Conservation (phyloP, 1,139 yeast genomes). For the Kodamaea sp. region DNA sequence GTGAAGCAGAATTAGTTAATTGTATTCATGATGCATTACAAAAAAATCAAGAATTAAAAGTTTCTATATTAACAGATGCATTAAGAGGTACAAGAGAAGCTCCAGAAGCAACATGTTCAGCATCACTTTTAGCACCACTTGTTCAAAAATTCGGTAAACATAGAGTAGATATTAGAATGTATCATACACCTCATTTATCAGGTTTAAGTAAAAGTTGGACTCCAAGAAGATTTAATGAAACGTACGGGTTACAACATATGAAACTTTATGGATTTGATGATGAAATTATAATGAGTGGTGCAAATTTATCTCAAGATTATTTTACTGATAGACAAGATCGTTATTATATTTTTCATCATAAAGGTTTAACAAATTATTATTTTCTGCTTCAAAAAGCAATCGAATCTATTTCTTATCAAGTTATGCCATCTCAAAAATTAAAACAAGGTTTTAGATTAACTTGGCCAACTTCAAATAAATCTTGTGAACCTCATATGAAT, state of each 20-base stretch:
- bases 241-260: constrained; percentile 95
- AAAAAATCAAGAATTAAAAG: constrained; percentile 56
- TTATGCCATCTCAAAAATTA: constrained; percentile 41
- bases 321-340: constrained; percentile 96
- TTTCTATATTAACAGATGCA: constrained; percentile 79
- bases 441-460: constrained; percentile 51
- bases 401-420: constrained; percentile 64
- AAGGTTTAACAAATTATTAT: constrained; percentile 66
- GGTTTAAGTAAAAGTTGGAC: constrained; percentile 63
- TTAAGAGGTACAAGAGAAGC: constrained; percentile 92
- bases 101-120: constrained; percentile 67
- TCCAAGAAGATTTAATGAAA: constrained; percentile 87
- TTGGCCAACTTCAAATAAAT: constrained; percentile 76
- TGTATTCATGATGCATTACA: constrained; percentile 57
- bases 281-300: constrained; percentile 85
- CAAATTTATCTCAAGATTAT: constrained; percentile 85
- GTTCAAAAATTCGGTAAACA: constrained; percentile 62
- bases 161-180: constrained; percentile 77
- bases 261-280: constrained; percentile 92
- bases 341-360: constrained; percentile 67
- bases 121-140: constrained; percentile 66
- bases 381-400: constrained; percentile 64
- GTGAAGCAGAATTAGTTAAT: constrained; percentile 70
- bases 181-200: constrained; percentile 81
- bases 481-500: constrained; percentile 69